Conservation (phyloP, 164 flowering plant species). For the Amborella trichopoda region DNA sequence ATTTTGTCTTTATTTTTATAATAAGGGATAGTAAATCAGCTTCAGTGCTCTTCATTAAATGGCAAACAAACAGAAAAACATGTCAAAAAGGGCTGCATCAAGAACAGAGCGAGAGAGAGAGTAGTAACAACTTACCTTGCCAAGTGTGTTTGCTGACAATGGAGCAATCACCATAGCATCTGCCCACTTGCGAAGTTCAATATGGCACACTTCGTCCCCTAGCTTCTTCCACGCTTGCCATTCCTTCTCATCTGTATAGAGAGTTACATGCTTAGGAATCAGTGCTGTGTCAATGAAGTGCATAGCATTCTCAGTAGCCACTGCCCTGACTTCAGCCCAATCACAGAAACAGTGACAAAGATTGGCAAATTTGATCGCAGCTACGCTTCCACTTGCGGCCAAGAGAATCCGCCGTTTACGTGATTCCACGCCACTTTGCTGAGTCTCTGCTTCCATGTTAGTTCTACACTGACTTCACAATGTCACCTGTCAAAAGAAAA, state of each 20-base stretch:
- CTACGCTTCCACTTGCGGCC: slow-evolving; percentile 75
- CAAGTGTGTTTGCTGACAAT: slow-evolving; percentile 65
- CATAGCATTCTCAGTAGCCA: slow-evolving; percentile 16
- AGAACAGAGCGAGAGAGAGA: too few relatives aligned
- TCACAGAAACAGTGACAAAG: slow-evolving; percentile 23
- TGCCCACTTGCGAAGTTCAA: slow-evolving; percentile 66
- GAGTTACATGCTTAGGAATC: slow-evolving; percentile 13
- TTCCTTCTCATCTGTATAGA: slow-evolving; percentile 34
- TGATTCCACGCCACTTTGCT: slow-evolving; percentile 2
- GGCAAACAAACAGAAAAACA: too few relatives aligned
- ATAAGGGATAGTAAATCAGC: too few relatives aligned
- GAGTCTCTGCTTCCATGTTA: too few relatives aligned
- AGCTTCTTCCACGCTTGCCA: slow-evolving; percentile 32
- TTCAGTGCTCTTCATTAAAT: too few relatives aligned
- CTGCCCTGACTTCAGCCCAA: slow-evolving; percentile 25
- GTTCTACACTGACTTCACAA: too few relatives aligned
- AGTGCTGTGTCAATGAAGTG: slow-evolving; percentile 19
- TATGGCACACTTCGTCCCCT: slow-evolving; percentile 42
- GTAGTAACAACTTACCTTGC: slow-evolving; percentile 44
- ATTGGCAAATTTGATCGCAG: slow-evolving; percentile 23
- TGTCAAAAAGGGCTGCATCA: too few relatives aligned
- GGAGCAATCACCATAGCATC: slow-evolving; percentile 74
- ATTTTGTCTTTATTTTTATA: too few relatives aligned
- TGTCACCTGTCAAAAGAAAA: too few relatives aligned
- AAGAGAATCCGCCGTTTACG: slow-evolving; percentile 45